Evolutionary conservation across 805 yeast genomes (phyloP).

Genomic region (Metschnikowia kofuensis): DNA sequence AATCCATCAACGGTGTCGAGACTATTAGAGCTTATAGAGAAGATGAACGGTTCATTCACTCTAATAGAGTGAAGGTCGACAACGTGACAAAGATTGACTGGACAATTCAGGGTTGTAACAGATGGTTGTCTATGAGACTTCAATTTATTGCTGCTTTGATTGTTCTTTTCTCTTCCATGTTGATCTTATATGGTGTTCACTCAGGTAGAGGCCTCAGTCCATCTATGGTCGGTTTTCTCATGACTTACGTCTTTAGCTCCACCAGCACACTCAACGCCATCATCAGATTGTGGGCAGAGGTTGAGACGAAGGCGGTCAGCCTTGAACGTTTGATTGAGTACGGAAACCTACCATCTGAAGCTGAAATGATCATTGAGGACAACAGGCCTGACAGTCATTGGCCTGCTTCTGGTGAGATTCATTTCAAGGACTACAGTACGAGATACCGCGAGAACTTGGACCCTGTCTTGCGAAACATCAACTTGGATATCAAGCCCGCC

Average conservation of each 20-base stretch:
- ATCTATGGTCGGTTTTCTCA: slow-evolving; percentile 93
- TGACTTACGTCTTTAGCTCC: slow-evolving; percentile 87
- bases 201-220: slow-evolving; percentile 67
- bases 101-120: slow-evolving; percentile 70
- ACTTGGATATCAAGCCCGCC: slow-evolving; percentile 32
- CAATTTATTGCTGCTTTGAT: slow-evolving; percentile 89
- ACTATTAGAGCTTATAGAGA: slow-evolving; percentile 75
- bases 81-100: slow-evolving; percentile 87
- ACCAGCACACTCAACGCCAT: slow-evolving; percentile 96
- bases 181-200: slow-evolving; percentile 67
- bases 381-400: slow-evolving; percentile 53
- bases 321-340: slow-evolving; percentile 94
- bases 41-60: slow-evolving; percentile 55
- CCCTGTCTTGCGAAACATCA: slow-evolving; percentile 38
- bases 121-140: slow-evolving; percentile 96
- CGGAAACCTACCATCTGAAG: slow-evolving; percentile 72
- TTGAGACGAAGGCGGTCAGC: slow-evolving; percentile 93
- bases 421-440: slow-evolving; percentile 38
- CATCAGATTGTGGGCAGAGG: slow-evolving; percentile 98
- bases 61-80: slow-evolving; percentile 73
- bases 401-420: slow-evolving; percentile 39
- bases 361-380: slow-evolving; percentile 63
- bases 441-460: slow-evolving; percentile 45
- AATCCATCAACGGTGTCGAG: slow-evolving; percentile 70
- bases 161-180: slow-evolving; percentile 80